Evolutionary conservation across 2,329 filamentous ascomycete genomes (phyloP), one percentile per base, ranked within the genome.

Genomic region (Cylindrodendrum hubeiense): DNA sequence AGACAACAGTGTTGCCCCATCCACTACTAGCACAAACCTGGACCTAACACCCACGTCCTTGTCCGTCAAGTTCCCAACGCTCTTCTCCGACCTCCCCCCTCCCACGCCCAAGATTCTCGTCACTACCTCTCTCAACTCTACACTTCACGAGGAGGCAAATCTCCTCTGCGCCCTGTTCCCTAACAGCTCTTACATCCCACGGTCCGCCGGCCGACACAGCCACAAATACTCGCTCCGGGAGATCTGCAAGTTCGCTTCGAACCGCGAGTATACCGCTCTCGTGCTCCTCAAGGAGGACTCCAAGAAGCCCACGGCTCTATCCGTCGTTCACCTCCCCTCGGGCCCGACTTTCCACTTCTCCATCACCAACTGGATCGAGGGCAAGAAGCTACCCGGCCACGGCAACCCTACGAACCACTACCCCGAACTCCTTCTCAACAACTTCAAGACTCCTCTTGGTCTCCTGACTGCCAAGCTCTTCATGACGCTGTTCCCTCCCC

Each of bases 331-430:
- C 76, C 84, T 98, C 1, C 94, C 96, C 1, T 78, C 86, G 0
- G 95, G 96, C 0, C 95, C 96, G 1, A 97, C 95, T 50, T 96
- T 98, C 78, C 95, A 97, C 78, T 98, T 98, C 82, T 90, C 86
- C 61, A 92, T 98, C 68, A 91, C 91, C 68, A 97, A 96, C 76
- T 99, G 94, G 91, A 86, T 97, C 37, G 93, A 97, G 73, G 93
- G 93, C 54, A 93, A 92, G 77, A 93, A 93, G 69, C 86, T 99
- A 15, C 94, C 94, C 0, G 95, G 95, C 2, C 95, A 99, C 78
- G 96, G 81, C 51, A 95, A 95, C 71, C 89, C 94, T 0, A 98
- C 95, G 1, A 92, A 93, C 52, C 95, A 98, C 81, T 94, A 93
- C 76, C 94, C 95, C 1, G 95, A 98, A 80, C 85, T 98, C 87